Evolutionary conservation across 1,284 basidiomycete genomes (phyloP).

Genomic region (Gymnopus androsaceus): DNA sequence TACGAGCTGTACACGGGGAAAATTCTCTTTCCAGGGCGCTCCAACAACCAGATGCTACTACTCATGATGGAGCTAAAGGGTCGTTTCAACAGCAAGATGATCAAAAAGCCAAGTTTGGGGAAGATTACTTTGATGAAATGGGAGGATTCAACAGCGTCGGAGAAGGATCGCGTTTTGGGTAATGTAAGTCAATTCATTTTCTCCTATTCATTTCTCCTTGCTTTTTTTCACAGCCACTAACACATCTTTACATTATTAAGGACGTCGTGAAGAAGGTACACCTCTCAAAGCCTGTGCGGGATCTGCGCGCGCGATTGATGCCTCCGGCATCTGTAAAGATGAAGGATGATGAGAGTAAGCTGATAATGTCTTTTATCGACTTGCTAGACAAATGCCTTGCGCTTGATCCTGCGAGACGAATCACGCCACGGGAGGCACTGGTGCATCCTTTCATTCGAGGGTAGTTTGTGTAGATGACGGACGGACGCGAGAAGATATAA

Average conservation of each 20-base stretch:
- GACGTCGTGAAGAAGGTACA: slow-evolving; percentile 81
- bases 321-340: slow-evolving; percentile 77
- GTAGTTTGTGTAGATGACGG: slow-evolving; percentile 26
- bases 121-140: slow-evolving; percentile 92
- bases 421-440: slow-evolving; percentile 87
- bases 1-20: slow-evolving; percentile 99
- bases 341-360: slow-evolving; percentile 86
- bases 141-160: slow-evolving; percentile 79
- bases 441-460: slow-evolving; percentile 85
- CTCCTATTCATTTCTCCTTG: slow-evolving; percentile 17
- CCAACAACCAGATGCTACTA: slow-evolving; percentile 97
- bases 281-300: slow-evolving; percentile 81
- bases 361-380: slow-evolving; percentile 86
- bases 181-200: slow-evolving; percentile 72
- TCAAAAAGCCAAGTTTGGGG: slow-evolving; percentile 94
- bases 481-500: not conserved
- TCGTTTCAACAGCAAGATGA: slow-evolving; percentile 89
- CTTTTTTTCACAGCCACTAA: slow-evolving; percentile 1
- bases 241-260: slow-evolving; percentile 44
- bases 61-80: slow-evolving; percentile 98
- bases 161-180: slow-evolving; percentile 82
- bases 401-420: slow-evolving; percentile 86
- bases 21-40: slow-evolving; percentile 95
- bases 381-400: slow-evolving; percentile 89
- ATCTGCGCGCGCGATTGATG: slow-evolving; percentile 82